A percentile compares a stretch with the other conserved stretches of the same genome.
Conservation (phyloP, 768 basidiomycete genomes). For the Suillus lakei region DNA sequence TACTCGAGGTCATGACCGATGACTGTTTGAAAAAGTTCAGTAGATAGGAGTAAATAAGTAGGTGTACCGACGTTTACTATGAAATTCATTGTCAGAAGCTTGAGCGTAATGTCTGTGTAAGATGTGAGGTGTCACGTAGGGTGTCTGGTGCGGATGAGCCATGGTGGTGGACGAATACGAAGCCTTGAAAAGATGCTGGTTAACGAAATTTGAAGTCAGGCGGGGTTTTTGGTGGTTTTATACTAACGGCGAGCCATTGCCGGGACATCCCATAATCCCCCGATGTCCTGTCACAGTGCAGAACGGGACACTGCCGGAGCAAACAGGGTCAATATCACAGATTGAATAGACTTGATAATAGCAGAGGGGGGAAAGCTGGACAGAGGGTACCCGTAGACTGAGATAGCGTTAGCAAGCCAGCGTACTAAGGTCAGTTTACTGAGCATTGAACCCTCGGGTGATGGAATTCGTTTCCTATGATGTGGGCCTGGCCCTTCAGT, state of each 20-base stretch:
- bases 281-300: not conserved
- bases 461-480: too few species aligned
- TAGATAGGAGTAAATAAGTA: constrained; percentile 9
- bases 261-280: not conserved
- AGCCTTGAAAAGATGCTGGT: constrained; percentile 1
- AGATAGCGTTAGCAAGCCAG: not conserved
- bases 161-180: constrained; percentile 42
- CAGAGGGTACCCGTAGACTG: not conserved
- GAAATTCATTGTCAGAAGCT: constrained; percentile 65
- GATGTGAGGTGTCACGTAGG: constrained; percentile 89
- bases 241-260: not conserved
- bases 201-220: too few species aligned
- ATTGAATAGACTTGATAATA: not conserved
- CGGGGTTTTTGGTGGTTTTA: not conserved
- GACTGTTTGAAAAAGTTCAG: constrained; percentile 51
- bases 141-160: constrained; percentile 74
- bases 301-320: not conserved
- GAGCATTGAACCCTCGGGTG: too few species aligned
- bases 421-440: too few species aligned
- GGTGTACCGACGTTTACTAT: constrained; percentile 57
- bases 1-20: constrained; percentile 93
- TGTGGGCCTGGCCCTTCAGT: too few species aligned
- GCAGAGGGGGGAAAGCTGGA: not conserved
- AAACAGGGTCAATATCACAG: not conserved
- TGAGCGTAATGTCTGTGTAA: constrained; percentile 88